phyloP scores from a whole-genome alignment of 352 stramenopile species.

The Stephanocyclus meneghinianus region DNA sequence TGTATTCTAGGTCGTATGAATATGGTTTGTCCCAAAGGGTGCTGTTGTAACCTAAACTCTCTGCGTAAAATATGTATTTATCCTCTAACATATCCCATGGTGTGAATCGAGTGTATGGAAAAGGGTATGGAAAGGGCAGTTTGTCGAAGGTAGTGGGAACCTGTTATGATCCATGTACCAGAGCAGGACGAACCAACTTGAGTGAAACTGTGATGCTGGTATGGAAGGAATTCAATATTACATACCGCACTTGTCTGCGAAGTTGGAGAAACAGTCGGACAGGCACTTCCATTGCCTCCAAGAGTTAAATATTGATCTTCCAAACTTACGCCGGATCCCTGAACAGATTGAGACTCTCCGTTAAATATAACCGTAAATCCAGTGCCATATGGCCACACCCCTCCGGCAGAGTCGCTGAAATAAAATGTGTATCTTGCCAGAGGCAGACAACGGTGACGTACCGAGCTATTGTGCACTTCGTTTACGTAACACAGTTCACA shows the following conservation, averaged over 20 bases:
- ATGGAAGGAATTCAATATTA: background rate
- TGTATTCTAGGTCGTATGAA: background rate
- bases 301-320: background rate
- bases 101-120: background rate
- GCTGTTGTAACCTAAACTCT: constrained; percentile 11
- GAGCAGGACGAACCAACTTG: background rate
- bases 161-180: background rate
- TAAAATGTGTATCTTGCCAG: background rate
- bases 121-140: constrained; percentile 11
- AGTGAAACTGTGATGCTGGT: background rate
- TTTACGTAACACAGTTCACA: too few species aligned
- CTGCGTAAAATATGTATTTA: background rate
- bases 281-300: constrained; percentile 1
- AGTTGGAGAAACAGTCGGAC: constrained; percentile 5
- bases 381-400: background rate
- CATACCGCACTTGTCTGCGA: background rate
- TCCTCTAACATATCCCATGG: background rate
- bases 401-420: background rate
- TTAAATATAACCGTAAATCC: background rate
- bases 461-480: background rate
- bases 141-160: background rate
- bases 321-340: background rate
- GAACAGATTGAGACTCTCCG: background rate
- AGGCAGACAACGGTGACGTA: background rate
- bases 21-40: background rate